Base-by-base conservation (phyloP, 2,329 filamentous ascomycete species). In the Aaosphaeria arxii region DNA sequence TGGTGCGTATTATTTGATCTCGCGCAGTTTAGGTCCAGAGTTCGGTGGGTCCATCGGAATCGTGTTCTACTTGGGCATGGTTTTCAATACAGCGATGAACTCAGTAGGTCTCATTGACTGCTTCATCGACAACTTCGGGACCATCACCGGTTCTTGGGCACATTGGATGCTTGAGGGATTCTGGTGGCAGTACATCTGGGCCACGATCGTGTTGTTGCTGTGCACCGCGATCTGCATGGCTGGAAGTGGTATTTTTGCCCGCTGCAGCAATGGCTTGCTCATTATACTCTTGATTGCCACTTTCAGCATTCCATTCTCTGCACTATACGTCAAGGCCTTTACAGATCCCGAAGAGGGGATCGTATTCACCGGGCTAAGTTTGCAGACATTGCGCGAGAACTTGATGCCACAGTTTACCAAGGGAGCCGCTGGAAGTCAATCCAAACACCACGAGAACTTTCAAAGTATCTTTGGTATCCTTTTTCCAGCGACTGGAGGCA, bases 41-140 rank as follows among this genome's bases (percentile, higher is more conserved):
- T 95, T 95, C 64, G 90, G 90, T 29, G 90, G 90, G 11, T 90
- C 88, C 1, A 95, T 95, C 54, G 90, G 90, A 2, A 79, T 95
- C 28, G 82, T 95, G 9, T 95, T 95, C 70, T 95, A 94, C 66
- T 76, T 95, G n/a, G 89, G 90, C n/a, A 88, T 89, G 40, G 64
- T 68, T 1, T 83, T 95, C 62, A 95, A 92, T 64, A 91, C 89
- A 1, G 88, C 88, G 35, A 82, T 95, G 78, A 95, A 95, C 62
- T 83, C 91, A 28, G 89, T 95, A 40, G 90, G 89, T 74, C 77
- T 95, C 41, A 82, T 95, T 54, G 88, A 94, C 71, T 95, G 89
- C 60, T 78, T 95, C 48, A 83, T 83, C 45, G 79, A 91, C 52
- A 91, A 91, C 58, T 82, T 91, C 60, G 88, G 86, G 2, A 64